Conservation (phyloP, 495 filamentous ascomycete species). For the Lasiosphaeria ovina region DNA sequence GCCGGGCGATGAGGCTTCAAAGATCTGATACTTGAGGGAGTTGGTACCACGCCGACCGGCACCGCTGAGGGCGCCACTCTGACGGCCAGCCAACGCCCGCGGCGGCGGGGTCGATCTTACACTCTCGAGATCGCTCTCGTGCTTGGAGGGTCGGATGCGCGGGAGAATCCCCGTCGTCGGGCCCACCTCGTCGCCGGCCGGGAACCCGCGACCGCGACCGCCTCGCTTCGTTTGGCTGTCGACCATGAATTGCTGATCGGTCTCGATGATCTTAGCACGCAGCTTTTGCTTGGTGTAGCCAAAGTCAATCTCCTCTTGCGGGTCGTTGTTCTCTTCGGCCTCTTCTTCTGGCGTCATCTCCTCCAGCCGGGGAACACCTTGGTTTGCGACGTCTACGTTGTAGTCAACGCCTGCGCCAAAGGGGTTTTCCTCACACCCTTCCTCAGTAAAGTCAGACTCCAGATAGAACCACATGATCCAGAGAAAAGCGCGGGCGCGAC, state of each 20-base stretch:
- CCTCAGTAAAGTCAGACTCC: slow-evolving; percentile 87
- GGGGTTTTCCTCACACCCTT: slow-evolving; percentile 82
- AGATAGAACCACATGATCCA: slow-evolving; percentile 99
- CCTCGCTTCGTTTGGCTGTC: slow-evolving; percentile 48
- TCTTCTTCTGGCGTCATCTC: slow-evolving; percentile 74
- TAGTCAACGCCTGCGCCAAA: slow-evolving; percentile 76
- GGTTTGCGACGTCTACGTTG: slow-evolving; percentile 60
- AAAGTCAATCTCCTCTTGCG: slow-evolving; percentile 78
- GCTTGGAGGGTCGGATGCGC: slow-evolving; percentile 53
- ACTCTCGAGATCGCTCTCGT: slow-evolving; percentile 58
- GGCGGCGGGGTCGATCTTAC: slow-evolving; percentile 58
- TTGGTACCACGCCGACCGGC: slow-evolving; percentile 47
- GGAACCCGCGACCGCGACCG: slow-evolving; percentile 23
- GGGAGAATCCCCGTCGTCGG: slow-evolving; percentile 54
- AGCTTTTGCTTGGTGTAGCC: slow-evolving; percentile 81
- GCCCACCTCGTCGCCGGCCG: slow-evolving; percentile 56
- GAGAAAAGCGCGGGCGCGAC: slow-evolving; percentile 83
- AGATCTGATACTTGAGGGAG: slow-evolving; percentile 48
- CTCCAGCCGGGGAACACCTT: slow-evolving; percentile 78
- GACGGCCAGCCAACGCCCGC: slow-evolving; percentile 40
- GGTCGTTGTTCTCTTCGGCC: slow-evolving; percentile 84
- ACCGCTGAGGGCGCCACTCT: slow-evolving; percentile 34
- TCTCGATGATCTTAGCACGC: slow-evolving; percentile 68
- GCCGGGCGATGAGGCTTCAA: slow-evolving; percentile 52
- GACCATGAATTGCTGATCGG: slow-evolving; percentile 49